Evolutionary conservation across 1,284 basidiomycete genomes (phyloP).

Genomic region (Rugosomyces carneus): DNA sequence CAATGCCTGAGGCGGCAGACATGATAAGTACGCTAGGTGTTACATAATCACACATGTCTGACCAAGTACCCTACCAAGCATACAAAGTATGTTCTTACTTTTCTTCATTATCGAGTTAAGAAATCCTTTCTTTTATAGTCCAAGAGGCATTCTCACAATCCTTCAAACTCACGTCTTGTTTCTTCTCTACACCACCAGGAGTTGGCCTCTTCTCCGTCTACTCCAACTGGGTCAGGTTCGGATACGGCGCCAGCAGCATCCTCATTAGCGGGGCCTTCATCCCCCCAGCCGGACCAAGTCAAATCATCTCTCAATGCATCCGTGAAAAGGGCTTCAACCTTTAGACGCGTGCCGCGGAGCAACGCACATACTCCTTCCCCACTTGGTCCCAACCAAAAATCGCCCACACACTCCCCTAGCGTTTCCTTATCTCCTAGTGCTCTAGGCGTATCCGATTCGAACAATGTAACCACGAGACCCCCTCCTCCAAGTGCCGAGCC

Average conservation of each 20-base stretch:
- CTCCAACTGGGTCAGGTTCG: background rate
- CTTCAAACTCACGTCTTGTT: slow-evolving; percentile 17
- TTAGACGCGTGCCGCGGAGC: slow-evolving; percentile 50
- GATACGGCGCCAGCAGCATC: background rate
- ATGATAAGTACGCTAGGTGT: slow-evolving; percentile 30
- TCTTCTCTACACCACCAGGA: background rate
- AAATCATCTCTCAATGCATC: slow-evolving; percentile 18
- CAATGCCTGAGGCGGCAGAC: slow-evolving; percentile 67
- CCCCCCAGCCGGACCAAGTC: background rate
- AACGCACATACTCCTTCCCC: slow-evolving; percentile 35
- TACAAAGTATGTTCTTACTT: slow-evolving; percentile 47
- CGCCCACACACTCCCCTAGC: slow-evolving; percentile 19
- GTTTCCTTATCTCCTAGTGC: slow-evolving; percentile 16
- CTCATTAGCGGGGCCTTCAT: slow-evolving; percentile 3
- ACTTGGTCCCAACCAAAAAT: slow-evolving; percentile 25
- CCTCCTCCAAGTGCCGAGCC: background rate
- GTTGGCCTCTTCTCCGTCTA: background rate
- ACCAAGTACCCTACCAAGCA: slow-evolving; percentile 61
- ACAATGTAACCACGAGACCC: background rate
- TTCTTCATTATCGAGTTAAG: background rate
- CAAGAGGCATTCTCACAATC: slow-evolving; percentile 53
- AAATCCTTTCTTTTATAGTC: slow-evolving; percentile 47
- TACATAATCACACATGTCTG: slow-evolving; percentile 14
- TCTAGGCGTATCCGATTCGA: background rate
- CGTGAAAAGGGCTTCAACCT: slow-evolving; percentile 46